Percentiles rank a stretch among this genome's conserved stretches.
Conservation (phyloP, 768 basidiomycete species). For the Albatrellus ellisii region DNA sequence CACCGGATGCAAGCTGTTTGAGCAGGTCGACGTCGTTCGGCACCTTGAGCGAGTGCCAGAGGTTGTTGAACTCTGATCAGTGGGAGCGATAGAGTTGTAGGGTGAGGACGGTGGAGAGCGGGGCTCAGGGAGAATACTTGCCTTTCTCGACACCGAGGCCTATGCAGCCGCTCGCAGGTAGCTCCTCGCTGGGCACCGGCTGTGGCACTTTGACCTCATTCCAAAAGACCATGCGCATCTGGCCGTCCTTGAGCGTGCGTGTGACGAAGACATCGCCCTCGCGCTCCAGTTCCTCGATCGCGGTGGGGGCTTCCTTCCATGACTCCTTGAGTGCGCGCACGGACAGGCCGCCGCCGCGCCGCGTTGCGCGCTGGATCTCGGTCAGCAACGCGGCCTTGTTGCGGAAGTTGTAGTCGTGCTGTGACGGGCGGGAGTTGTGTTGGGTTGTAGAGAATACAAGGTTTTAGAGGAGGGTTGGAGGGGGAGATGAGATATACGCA, state of each 20-base stretch:
- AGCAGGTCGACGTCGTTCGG: constrained; percentile 79
- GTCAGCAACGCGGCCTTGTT: constrained; percentile 75
- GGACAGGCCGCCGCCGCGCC: constrained; percentile 74
- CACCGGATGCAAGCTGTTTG: constrained; percentile 69
- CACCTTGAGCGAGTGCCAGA: constrained; percentile 78
- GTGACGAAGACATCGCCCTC: constrained; percentile 86
- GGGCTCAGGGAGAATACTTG: constrained; percentile 18
- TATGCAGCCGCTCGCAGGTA: constrained; percentile 40
- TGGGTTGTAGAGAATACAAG: neutral
- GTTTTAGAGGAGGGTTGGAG: constrained; percentile 2
- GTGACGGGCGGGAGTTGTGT: too few species aligned
- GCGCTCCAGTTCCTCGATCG: constrained; percentile 82
- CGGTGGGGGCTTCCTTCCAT: constrained; percentile 78
- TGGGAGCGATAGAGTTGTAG: neutral
- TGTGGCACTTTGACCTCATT: constrained; percentile 65
- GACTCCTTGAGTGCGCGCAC: constrained; percentile 80
- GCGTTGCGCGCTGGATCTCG: constrained; percentile 77
- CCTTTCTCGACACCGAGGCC: constrained; percentile 74
- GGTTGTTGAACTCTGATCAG: constrained; percentile 62
- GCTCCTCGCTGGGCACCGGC: constrained; percentile 16
- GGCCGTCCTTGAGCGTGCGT: constrained; percentile 70
- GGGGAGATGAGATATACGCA: constrained; percentile 20
- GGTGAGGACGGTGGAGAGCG: neutral
- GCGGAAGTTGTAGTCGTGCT: constrained; percentile 82
- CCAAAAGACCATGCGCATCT: constrained; percentile 79